These are phyloP conservation scores for Skeletonema potamos DNA, from an alignment of 108 stramenopile species.

Conservation along the genomic window DNA sequence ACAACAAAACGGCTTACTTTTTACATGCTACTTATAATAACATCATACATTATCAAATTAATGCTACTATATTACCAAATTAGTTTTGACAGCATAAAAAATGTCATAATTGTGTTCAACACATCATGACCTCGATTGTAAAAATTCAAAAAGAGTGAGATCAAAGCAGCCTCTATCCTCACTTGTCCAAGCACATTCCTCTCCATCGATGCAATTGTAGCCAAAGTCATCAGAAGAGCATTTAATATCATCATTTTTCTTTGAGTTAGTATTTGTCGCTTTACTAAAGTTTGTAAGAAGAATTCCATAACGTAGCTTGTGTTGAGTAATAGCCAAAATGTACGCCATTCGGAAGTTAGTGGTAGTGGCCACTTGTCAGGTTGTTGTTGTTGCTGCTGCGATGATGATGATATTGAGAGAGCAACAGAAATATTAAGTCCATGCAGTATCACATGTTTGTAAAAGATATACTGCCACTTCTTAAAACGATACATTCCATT, in stretches of 20 bases:
- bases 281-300: slow-evolving; percentile 83
- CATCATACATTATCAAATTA: no score
- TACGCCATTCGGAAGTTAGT: slow-evolving; percentile 46
- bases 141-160: slow-evolving; percentile 47
- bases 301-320: slow-evolving; percentile 87
- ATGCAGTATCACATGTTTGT: slow-evolving; percentile 84
- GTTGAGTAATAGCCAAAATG: slow-evolving; percentile 81
- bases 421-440: slow-evolving; percentile 74
- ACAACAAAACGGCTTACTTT: no score
- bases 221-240: slow-evolving; percentile 55
- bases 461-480: slow-evolving; percentile 85
- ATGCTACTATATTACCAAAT: no score
- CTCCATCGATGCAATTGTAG: slow-evolving; percentile 40
- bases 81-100: not conserved
- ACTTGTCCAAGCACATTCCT: slow-evolving; percentile 14
- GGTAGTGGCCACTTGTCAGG: not conserved
- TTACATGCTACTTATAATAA: no score
- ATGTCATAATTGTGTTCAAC: slow-evolving; percentile 36
- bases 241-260: slow-evolving; percentile 55
- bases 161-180: slow-evolving; percentile 19
- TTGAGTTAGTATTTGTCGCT: slow-evolving; percentile 56
- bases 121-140: slow-evolving; percentile 59
- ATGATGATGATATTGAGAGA: not conserved
- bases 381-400: not conserved
- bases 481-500: slow-evolving; percentile 78